Percentiles rank a stretch among this genome's conserved stretches.
phyloP scores from a whole-genome alignment of 2,329 filamentous ascomycete species.

The Macroventuria anomochaeta region DNA sequence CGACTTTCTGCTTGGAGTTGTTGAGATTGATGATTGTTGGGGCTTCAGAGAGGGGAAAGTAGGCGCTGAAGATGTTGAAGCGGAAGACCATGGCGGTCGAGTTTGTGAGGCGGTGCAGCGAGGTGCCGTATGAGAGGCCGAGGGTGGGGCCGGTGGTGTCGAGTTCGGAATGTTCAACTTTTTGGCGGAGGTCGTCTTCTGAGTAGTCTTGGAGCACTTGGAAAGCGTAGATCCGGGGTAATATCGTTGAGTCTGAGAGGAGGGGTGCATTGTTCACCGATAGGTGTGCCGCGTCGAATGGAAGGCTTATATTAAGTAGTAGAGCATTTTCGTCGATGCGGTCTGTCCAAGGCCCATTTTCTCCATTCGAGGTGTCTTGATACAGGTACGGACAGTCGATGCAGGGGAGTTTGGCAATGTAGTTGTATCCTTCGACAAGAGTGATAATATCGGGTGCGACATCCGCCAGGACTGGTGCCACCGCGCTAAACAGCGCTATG shows the following conservation, averaged over 20 bases:
- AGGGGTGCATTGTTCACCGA: slow-evolving; percentile 37
- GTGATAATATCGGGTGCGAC: slow-evolving; percentile 42
- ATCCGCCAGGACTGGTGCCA: slow-evolving; percentile 17
- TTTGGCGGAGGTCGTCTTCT: not conserved
- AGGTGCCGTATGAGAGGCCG: slow-evolving; percentile 40
- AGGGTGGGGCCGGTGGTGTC: slow-evolving; percentile 27
- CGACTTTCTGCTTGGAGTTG: slow-evolving; percentile 32
- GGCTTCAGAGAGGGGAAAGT: slow-evolving; percentile 22
- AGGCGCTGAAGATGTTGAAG: slow-evolving; percentile 39
- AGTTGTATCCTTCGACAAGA: slow-evolving; percentile 39
- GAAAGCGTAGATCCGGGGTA: slow-evolving; percentile 37
- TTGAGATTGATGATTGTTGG: slow-evolving; percentile 25
- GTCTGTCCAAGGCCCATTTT: slow-evolving; percentile 32
- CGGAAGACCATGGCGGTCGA: slow-evolving; percentile 34
- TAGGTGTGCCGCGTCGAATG: slow-evolving; percentile 34
- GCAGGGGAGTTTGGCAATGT: slow-evolving; percentile 44
- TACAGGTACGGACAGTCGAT: slow-evolving; percentile 42
- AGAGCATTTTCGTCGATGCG: slow-evolving; percentile 38
- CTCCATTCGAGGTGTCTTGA: slow-evolving; percentile 37
- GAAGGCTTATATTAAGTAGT: slow-evolving; percentile 38
- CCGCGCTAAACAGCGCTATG: slow-evolving; percentile 10
- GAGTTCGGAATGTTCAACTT: slow-evolving; percentile 26
- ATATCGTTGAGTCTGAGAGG: slow-evolving; percentile 22
- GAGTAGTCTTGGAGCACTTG: slow-evolving; percentile 38
- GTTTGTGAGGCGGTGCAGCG: slow-evolving; percentile 26